A percentile compares a stretch with the other conserved stretches of the same genome.
These are phyloP conservation scores for Lactifluus subvellereus DNA, from an alignment of 768 basidiomycete genomes.

Conservation along the genomic window DNA sequence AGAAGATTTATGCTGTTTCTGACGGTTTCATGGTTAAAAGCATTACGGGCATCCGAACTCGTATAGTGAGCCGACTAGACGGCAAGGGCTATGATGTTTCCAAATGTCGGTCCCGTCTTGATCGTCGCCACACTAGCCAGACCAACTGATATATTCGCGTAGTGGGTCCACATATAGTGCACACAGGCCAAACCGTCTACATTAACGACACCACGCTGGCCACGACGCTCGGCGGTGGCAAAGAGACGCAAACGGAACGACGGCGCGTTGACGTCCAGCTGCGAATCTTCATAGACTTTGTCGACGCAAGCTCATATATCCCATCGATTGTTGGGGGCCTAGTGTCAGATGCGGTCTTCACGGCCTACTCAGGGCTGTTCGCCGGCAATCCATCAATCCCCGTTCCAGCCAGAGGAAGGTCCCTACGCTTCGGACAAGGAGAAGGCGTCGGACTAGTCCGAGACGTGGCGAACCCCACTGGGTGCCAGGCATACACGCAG, in stretches of 20 bases:
- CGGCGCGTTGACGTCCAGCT: conserved; percentile 48
- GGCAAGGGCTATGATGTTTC: conserved; percentile 82
- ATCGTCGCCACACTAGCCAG: background rate
- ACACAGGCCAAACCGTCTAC: conserved; percentile 76
- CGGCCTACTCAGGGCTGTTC: conserved; percentile 63
- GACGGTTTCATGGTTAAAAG: conserved; percentile 76
- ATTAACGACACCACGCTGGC: conserved; percentile 59
- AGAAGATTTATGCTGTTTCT: conserved; percentile 55
- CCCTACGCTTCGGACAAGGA: conserved; percentile 43
- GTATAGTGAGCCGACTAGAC: conserved; percentile 74
- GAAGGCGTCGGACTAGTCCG: conserved; percentile 52
- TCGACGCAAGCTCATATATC: conserved; percentile 44
- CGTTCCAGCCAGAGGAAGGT: conserved; percentile 24
- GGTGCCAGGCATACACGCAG: conserved; percentile 52
- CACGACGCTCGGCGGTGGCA: conserved; percentile 31
- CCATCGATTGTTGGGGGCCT: conserved; percentile 36
- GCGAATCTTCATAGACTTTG: conserved; percentile 49
- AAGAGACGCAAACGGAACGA: conserved; percentile 17
- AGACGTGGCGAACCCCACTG: conserved; percentile 47
- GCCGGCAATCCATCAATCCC: conserved; percentile 52
- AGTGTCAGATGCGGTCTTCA: conserved; percentile 44
- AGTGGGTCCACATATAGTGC: conserved; percentile 82
- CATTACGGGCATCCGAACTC: conserved; percentile 70
- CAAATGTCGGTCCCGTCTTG: conserved; percentile 50
- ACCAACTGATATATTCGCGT: background rate